Evolutionary conservation across 306 rosid genomes (phyloP), one percentile per base, ranked within the genome.

Genomic region (Abrus precatorius): DNA sequence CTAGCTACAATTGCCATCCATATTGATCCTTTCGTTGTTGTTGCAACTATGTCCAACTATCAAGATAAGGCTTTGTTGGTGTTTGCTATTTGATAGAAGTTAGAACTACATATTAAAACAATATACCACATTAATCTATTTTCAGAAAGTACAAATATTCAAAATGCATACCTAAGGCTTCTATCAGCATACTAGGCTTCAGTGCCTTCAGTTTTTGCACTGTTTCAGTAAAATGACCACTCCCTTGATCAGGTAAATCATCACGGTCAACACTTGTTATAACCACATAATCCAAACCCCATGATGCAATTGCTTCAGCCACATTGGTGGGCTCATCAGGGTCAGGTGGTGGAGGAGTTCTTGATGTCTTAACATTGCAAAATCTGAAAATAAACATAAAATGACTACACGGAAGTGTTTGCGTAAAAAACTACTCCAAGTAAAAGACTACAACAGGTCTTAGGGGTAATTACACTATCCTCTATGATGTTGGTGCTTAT

Each of bases 211-310:
- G 80, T 86, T 88, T 96, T 67, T 87, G 92, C 80, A 96, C 98
- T 5, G 99, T 96, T 88, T 96, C 97, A 1, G 99, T 79, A 85
- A 96, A 96, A 89, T 96, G 97, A 32, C 90, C 93, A 79, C 99
- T 93, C 82, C 99, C 99, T 83, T 96, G 99, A 86, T 96, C 99
- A 68, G 92, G 85, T 59, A 96, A 85, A 88, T 96, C 99, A 80
- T 96, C 99, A 75, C 98, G 91, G 81, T 96, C 99, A 81, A 96
- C 99, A 74, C 99, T 96, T 1, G 99, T 96, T 82, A 96, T 93
- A 70, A 96, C 99, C 83, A 96, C 99, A 75, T 96, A 96, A 74
- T 89, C 99, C 93, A 96, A 87, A 73, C 99, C 99, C 99, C 99
- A 95, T 0, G 98, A 93, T 29, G 94, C 99, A 64, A 96, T 93